Base-by-base conservation (phyloP, 768 basidiomycete species). In the Rhodotorula toruloides region DNA sequence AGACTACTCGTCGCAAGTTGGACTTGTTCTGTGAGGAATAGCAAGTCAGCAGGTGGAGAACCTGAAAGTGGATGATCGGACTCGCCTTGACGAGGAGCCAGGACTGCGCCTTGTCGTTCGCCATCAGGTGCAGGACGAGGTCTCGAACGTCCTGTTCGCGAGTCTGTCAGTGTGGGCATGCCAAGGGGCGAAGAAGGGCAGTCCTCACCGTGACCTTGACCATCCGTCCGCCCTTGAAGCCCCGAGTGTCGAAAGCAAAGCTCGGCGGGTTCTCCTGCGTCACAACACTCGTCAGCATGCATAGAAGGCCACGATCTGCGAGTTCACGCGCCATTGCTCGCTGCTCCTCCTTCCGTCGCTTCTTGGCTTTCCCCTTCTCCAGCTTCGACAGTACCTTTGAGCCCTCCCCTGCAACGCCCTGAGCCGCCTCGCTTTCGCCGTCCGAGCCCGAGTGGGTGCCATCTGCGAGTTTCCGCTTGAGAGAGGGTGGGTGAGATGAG, bases 11-110 rank as follows among this genome's bases (percentile, higher is more conserved):
- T 70, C 86, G 82, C 37, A 97, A 85, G 48, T 83, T 79, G 12
- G 82, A 81, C 2, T 84, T 80, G 76, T 94, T 89, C 90, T 94
- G 73, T 27, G 32, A 11, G 40, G 60, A 37, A 63, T 54, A 55
- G 70, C 42, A 62, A 43, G 53, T n/a, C 17, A 36, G 36, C 8
- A 17, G 37, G 54, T 36, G 22, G 44, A 29, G 9, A 25, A 66
- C 32, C 29, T 8, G 9, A 32, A 32, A 27, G 21, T 21, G 31
- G 57, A 40, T 16, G 36, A 22, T 11, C 4, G 25, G 32, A 49
- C 83, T 57, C 54, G 90, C 92, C 77, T 91, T 87, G 47, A 93
- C 82, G 56, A 84, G 82, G 27, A 97, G 82, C 92, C 92, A 97
- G 60, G 85, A 85, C 1, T 88, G 87, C 1, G 88, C 86, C n/a